Percentiles rank a stretch among this genome's conserved stretches.
Evolutionary conservation across 768 basidiomycete species (phyloP).

Genomic region (Rhizopogon rudus): DNA sequence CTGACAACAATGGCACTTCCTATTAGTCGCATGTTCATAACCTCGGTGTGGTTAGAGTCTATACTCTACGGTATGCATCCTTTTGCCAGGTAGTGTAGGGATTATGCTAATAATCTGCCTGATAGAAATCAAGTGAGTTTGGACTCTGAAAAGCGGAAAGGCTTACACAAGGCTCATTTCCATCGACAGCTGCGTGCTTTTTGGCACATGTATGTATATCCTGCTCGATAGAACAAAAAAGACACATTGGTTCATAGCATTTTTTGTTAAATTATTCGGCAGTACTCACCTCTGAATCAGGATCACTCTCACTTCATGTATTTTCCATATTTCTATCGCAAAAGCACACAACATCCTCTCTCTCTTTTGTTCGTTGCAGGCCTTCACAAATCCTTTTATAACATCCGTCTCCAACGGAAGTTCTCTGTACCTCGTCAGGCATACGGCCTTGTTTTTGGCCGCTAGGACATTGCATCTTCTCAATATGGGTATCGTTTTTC

Average conservation of each 20-base stretch:
- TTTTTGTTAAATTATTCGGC: background rate
- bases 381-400: background rate
- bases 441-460: background rate
- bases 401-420: background rate
- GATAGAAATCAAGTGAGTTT: constrained; percentile 4
- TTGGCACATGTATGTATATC: constrained; percentile 2
- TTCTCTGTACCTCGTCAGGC: background rate
- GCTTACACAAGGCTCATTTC: background rate
- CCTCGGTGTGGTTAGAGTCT: background rate
- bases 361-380: background rate
- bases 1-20: too few species aligned
- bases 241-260: background rate
- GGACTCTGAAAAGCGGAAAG: too few species aligned
- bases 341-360: constrained; percentile 4
- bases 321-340: constrained; percentile 2
- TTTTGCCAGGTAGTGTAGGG: too few species aligned
- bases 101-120: background rate
- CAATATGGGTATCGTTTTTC: background rate
- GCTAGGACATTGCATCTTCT: constrained; percentile 1
- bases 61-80: background rate
- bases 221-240: background rate
- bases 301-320: background rate
- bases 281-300: background rate
- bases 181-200: constrained; percentile 4
- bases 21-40: background rate